A percentile compares a stretch with the other conserved stretches of the same genome.
Conservation (phyloP, 805 yeast species). For the Zygosaccharomyces rouxii region DNA sequence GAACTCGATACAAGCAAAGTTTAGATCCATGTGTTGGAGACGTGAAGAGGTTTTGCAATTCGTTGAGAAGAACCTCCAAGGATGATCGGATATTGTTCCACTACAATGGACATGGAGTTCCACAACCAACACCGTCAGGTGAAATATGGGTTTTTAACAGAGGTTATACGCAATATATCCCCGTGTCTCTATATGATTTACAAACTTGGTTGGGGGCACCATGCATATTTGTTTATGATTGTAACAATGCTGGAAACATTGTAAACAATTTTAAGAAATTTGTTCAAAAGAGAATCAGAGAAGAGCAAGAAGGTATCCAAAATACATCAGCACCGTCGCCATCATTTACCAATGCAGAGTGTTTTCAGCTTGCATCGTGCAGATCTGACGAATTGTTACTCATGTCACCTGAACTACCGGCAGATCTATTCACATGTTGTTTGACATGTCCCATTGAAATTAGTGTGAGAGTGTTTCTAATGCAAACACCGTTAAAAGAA, state of each 20-base stretch:
- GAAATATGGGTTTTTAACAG: slow-evolving; percentile 98
- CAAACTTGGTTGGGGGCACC: slow-evolving; percentile 99
- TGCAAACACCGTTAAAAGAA: slow-evolving; percentile 67
- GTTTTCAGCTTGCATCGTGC: slow-evolving; percentile 93
- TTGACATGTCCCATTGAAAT: slow-evolving; percentile 93
- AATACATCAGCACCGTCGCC: slow-evolving; percentile 42
- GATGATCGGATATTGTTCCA: slow-evolving; percentile 92
- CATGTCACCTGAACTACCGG: slow-evolving; percentile 91
- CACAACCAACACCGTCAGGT: slow-evolving; percentile 92
- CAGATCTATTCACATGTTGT: slow-evolving; percentile 93
- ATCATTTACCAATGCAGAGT: slow-evolving; percentile 60
- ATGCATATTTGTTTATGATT: slow-evolving; percentile 89
- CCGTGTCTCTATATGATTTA: slow-evolving; percentile 88
- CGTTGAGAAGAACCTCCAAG: slow-evolving; percentile 82
- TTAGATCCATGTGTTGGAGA: slow-evolving; percentile 96
- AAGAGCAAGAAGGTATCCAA: slow-evolving; percentile 60
- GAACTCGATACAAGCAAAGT: slow-evolving; percentile 86
- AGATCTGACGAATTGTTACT: slow-evolving; percentile 80
- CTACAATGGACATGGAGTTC: slow-evolving; percentile 98
- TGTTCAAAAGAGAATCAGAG: slow-evolving; percentile 84
- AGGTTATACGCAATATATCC: slow-evolving; percentile 96
- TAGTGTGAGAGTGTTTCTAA: slow-evolving; percentile 83
- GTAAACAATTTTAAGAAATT: slow-evolving; percentile 84
- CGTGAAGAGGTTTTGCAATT: slow-evolving; percentile 83
- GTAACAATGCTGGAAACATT: slow-evolving; percentile 91